Conservation (phyloP, 2,329 filamentous ascomycete species). For the Torrubiella hemipterigena region DNA sequence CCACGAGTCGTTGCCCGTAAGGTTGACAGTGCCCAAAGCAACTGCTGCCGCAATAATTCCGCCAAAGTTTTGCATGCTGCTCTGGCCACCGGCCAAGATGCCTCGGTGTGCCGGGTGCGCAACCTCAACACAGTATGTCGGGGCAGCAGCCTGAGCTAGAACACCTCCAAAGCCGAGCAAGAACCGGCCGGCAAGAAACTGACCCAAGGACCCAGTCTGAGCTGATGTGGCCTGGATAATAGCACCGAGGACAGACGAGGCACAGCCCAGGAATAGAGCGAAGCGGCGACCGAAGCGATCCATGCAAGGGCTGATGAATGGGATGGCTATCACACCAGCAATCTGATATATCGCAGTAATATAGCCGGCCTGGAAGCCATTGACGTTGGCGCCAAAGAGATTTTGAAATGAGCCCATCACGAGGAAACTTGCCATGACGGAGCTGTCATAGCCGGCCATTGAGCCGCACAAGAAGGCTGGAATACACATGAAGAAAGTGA, state of each 20-base stretch:
- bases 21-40: slow-evolving; percentile 25
- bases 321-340: slow-evolving; percentile 3
- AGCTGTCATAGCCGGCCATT: slow-evolving; percentile 28
- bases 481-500: slow-evolving; percentile 3
- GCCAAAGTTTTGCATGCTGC: slow-evolving; percentile 27
- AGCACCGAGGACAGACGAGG: slow-evolving; percentile 18
- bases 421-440: slow-evolving; percentile 37
- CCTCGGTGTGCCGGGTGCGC: slow-evolving; percentile 30
- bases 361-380: slow-evolving; percentile 4
- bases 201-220: slow-evolving; percentile 18
- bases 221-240: slow-evolving; percentile 30
- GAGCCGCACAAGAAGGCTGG: slow-evolving; percentile 6
- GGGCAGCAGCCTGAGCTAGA: slow-evolving; percentile 11
- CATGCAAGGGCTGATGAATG: slow-evolving; percentile 18
- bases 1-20: slow-evolving; percentile 9
- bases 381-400: slow-evolving; percentile 2
- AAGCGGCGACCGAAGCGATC: slow-evolving; percentile 4
- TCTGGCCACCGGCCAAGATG: slow-evolving; percentile 22
- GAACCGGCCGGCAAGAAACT: slow-evolving; percentile 46
- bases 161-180: slow-evolving; percentile 41
- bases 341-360: slow-evolving; percentile 6
- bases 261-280: slow-evolving; percentile 4
- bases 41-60: slow-evolving; percentile 34
- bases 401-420: slow-evolving; percentile 4
- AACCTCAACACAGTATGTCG: slow-evolving; percentile 32